phyloP scores from a whole-genome alignment of 129 eudicot genomes.

The Pseudognaphalium luteoalbum region DNA sequence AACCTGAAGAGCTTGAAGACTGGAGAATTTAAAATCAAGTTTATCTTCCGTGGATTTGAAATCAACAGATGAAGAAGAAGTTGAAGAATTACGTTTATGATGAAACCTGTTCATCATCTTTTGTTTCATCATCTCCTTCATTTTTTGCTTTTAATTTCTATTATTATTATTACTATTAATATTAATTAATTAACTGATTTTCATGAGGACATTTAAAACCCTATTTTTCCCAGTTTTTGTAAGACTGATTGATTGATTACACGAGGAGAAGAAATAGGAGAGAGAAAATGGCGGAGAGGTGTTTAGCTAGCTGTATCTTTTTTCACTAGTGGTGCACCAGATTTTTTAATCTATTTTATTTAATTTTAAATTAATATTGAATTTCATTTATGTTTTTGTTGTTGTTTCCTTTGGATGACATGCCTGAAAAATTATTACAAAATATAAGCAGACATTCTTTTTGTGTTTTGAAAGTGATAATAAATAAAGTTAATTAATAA shows the following conservation, averaged over 20 bases:
- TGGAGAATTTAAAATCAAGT: conserved; percentile 60
- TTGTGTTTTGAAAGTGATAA: not conserved
- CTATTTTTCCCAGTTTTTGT: too few relatives aligned
- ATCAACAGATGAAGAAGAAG: conserved; percentile 43
- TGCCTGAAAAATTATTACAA: not conserved
- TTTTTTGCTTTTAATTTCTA: too few relatives aligned
- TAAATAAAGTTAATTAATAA: not conserved
- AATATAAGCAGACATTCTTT: not conserved
- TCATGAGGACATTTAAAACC: too few relatives aligned
- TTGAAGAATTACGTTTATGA: conserved; percentile 40
- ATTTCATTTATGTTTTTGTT: not conserved
- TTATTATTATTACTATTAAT: too few relatives aligned
- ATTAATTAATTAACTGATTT: too few relatives aligned
- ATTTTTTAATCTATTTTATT: not conserved
- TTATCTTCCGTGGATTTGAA: conserved; percentile 41
- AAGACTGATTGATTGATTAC: too few relatives aligned
- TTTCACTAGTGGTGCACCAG: conserved; percentile 27
- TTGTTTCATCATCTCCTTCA: conserved; percentile 45
- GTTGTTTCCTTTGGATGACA: conserved; percentile 25
- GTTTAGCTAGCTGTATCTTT: conserved; percentile 15
- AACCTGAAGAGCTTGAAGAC: conserved; percentile 74
- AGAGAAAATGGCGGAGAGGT: conserved; percentile 1
- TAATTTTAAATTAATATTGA: too few relatives aligned
- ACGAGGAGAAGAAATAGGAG: conserved; percentile 8
- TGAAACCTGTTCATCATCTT: conserved; percentile 54